These are phyloP conservation scores for Bryum argenteum DNA, from an alignment of 225 moss, liverwort and hornwort species.

Conservation along the genomic window DNA sequence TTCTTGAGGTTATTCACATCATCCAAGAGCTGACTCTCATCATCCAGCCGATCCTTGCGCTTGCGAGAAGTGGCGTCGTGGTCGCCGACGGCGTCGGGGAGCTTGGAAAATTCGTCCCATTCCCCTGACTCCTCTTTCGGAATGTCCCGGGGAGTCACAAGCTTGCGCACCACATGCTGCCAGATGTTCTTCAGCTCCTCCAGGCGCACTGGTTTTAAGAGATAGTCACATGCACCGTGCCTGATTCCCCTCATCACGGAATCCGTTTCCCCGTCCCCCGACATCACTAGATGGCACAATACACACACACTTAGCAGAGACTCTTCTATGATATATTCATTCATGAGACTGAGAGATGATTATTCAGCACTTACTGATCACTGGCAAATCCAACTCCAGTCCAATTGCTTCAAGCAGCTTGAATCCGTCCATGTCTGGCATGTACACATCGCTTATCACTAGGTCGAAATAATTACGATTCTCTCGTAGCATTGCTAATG, in stretches of 20 bases:
- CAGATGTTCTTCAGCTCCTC: conserved; percentile 94
- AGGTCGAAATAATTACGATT: conserved; percentile 76
- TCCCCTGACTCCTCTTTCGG: conserved; percentile 80
- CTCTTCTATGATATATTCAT: background rate
- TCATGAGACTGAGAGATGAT: background rate
- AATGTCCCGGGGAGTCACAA: conserved; percentile 60
- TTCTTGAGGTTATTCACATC: conserved; percentile 89
- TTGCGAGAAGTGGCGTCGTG: conserved; percentile 70
- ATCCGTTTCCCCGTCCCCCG: conserved; percentile 90
- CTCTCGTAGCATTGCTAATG: conserved; percentile 77
- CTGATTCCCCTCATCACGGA: conserved; percentile 94
- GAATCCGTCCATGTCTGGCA: conserved; percentile 99
- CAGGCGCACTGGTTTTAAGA: conserved; percentile 85
- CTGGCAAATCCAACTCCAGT: conserved; percentile 89
- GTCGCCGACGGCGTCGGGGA: conserved; percentile 45
- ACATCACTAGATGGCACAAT: conserved; percentile 73
- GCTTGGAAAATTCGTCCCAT: conserved; percentile 60
- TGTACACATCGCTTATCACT: conserved; percentile 93
- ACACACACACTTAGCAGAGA: background rate
- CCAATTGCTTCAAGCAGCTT: conserved; percentile 92
- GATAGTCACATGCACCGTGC: conserved; percentile 95
- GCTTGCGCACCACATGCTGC: conserved; percentile 96
- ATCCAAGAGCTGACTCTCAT: conserved; percentile 62
- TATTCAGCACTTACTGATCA: conserved; percentile 71
- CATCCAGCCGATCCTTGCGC: conserved; percentile 82